A percentile compares a stretch with the other conserved stretches of the same genome.
These are phyloP conservation scores for Alternaria arbusti DNA, from an alignment of 2,329 filamentous ascomycete genomes.

Conservation along the genomic window DNA sequence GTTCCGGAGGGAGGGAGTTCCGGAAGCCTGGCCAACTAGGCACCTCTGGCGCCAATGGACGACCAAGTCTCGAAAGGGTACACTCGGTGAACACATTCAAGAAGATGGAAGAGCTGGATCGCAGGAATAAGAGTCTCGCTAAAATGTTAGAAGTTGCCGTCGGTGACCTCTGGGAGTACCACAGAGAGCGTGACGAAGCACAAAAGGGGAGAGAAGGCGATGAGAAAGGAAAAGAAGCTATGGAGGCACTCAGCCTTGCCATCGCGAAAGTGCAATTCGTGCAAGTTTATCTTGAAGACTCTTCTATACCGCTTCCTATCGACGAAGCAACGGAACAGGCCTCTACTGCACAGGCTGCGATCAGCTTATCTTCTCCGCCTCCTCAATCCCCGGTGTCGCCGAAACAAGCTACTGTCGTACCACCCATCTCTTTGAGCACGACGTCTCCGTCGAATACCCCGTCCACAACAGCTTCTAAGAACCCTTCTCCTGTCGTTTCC, in stretches of 20 bases:
- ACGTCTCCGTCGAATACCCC: constrained; percentile 7
- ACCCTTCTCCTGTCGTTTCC: constrained; percentile 12
- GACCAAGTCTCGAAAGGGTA: constrained; percentile 27
- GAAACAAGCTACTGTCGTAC: constrained; percentile 27
- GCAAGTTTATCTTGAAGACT: constrained; percentile 58
- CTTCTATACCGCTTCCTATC: constrained; percentile 51
- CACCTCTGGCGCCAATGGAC: constrained; percentile 23
- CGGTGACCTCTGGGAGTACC: constrained; percentile 66
- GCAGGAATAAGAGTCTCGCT: constrained; percentile 70
- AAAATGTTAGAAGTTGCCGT: constrained; percentile 72
- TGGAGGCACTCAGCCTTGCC: constrained; percentile 54
- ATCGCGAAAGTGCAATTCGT: constrained; percentile 60
- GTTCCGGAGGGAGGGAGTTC: constrained; percentile 45
- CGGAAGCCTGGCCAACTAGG: constrained; percentile 35
- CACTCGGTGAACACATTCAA: constrained; percentile 31
- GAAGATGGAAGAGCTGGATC: constrained; percentile 59
- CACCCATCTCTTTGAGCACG: constrained; percentile 23
- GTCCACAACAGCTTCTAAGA: constrained; percentile 1
- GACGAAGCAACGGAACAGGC: constrained; percentile 45
- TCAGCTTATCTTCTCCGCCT: constrained; percentile 26
- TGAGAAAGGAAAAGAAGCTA: constrained; percentile 36
- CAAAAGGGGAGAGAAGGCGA: constrained; percentile 34
- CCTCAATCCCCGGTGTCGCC: constrained; percentile 22
- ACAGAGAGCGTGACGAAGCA: constrained; percentile 57
- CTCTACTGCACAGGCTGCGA: constrained; percentile 27